Evolutionary conservation across 1,284 basidiomycete genomes (phyloP), one percentile per base, ranked within the genome.

Genomic region (Thelephora terrestris): DNA sequence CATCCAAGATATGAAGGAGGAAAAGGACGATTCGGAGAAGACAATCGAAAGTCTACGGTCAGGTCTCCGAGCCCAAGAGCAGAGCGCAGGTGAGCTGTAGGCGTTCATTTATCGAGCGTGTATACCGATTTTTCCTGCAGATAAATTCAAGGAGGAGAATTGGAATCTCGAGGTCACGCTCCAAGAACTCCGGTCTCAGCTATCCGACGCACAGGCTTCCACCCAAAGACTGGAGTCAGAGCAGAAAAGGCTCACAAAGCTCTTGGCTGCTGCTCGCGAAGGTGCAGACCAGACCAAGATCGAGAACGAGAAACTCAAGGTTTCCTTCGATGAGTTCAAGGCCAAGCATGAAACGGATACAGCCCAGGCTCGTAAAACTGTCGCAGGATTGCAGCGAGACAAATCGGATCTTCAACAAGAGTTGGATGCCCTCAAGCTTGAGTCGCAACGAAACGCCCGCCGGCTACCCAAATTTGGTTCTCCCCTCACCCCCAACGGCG

Each of bases 101-200:
- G 14, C 20, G 16, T 17, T 29, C 36, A 4, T 25, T 14, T 20
- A 9, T 9, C 16, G 38, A 18, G 43, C 4, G 27, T 21, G 16
- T 29, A 47, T 42, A 23, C 47, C 25, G 44, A 25, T 2, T 16
- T 34, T n/a, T 32, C 53, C 50, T 43, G 48, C 57, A 74, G 81
- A 86, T 62, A 90, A 91, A 52, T 94, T 84, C 78, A 94, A 93
- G 70, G 92, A 97, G 66, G 92, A 95, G 69, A 97, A 96, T 64
- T 98, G 95, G 95, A 94, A 97, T 62, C 83, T 98, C 54, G 93
- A 98, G 70, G 90, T 97, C 43, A 79, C 79, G 20, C 74, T 93
- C 25, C 94, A 99, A 64, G 92, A 97, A 54, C 74, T 95, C 21
- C 82, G 85, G 37, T 69, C 79, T 1, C 79, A 88, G 56, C 73